Percentiles rank a stretch among this genome's conserved stretches.
These are phyloP conservation scores for Venturia asperata DNA, from an alignment of 2,329 filamentous ascomycete genomes.

Conservation along the genomic window DNA sequence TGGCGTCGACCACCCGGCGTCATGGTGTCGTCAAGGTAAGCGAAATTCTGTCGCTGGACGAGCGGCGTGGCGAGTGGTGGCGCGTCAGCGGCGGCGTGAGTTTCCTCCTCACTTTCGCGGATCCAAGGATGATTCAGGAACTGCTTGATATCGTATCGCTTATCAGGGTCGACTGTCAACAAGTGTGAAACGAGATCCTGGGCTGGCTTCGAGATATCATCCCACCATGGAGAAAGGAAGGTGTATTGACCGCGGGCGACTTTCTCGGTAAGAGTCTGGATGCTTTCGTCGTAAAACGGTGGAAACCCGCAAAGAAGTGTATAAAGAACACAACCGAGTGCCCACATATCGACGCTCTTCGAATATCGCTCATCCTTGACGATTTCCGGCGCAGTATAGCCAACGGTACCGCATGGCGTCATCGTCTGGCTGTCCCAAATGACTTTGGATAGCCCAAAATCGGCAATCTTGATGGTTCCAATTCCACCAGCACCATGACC, in stretches of 20 bases:
- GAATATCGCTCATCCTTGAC: constrained; percentile 99
- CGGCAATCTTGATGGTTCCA: constrained; percentile 91
- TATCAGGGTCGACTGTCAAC: constrained; percentile 87
- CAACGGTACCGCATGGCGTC: constrained; percentile 98
- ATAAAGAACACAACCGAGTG: constrained; percentile 91
- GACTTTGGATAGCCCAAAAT: constrained; percentile 95
- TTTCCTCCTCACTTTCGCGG: constrained; percentile 60
- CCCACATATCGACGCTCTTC: constrained; percentile 99
- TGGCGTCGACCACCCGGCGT: constrained; percentile 59
- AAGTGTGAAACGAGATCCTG: constrained; percentile 92
- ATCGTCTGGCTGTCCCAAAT: constrained; percentile 98
- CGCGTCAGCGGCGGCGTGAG: constrained; percentile 59
- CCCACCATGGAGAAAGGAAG: constrained; percentile 98
- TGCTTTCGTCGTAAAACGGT: constrained; percentile 97
- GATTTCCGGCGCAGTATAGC: constrained; percentile 96
- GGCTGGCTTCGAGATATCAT: constrained; percentile 91
- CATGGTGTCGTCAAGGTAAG: constrained; percentile 45
- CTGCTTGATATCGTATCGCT: constrained; percentile 86
- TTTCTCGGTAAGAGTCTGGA: constrained; percentile 94
- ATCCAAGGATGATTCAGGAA: constrained; percentile 97
- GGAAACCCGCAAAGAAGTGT: constrained; percentile 96
- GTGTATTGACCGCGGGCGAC: constrained; percentile 95
- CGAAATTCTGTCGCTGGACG: constrained; percentile 38
- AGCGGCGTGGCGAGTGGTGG: constrained; percentile 65
- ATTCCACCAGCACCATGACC: constrained; percentile 84